phyloP scores from a whole-genome alignment of 768 basidiomycete species.

The Mycena sanguinolenta region DNA sequence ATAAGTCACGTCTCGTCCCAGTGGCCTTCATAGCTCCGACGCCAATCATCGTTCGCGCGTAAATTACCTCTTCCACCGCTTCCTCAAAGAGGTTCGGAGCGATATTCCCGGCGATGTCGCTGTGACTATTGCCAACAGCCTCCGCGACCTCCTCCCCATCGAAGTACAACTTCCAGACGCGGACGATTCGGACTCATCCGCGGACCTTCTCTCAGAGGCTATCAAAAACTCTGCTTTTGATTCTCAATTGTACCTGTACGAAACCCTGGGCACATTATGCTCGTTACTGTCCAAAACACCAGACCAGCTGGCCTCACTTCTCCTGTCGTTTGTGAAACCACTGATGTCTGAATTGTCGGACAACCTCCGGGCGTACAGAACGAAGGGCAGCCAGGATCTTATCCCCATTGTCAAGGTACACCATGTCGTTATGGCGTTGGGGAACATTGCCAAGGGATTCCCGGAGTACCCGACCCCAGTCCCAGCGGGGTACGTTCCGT shows the following conservation, averaged over 20 bases:
- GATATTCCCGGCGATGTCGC: slow-evolving; percentile 84
- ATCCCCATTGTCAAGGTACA: slow-evolving; percentile 90
- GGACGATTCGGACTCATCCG: slow-evolving; percentile 71
- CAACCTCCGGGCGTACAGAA: slow-evolving; percentile 65
- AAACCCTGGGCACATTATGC: slow-evolving; percentile 88
- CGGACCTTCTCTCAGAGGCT: slow-evolving; percentile 83
- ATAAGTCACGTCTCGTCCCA: slow-evolving; percentile 45
- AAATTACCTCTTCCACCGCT: slow-evolving; percentile 94
- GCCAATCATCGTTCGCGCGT: slow-evolving; percentile 78
- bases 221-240: slow-evolving; percentile 84
- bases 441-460: slow-evolving; percentile 96
- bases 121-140: slow-evolving; percentile 75
- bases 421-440: slow-evolving; percentile 94
- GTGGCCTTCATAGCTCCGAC: slow-evolving; percentile 89
- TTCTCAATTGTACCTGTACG: slow-evolving; percentile 94
- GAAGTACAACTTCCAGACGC: slow-evolving; percentile 81
- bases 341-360: slow-evolving; percentile 79
- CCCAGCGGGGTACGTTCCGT: slow-evolving; percentile 75
- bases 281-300: slow-evolving; percentile 78
- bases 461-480: slow-evolving; percentile 87
- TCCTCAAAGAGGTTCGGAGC: slow-evolving; percentile 85
- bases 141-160: slow-evolving; percentile 84
- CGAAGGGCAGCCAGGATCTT: slow-evolving; percentile 73
- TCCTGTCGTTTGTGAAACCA: slow-evolving; percentile 86
- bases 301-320: slow-evolving; percentile 74